Percentiles rank a stretch among this genome's conserved stretches.
Conservation (phyloP, 768 basidiomycete species). For the Tricholoma sp. region DNA sequence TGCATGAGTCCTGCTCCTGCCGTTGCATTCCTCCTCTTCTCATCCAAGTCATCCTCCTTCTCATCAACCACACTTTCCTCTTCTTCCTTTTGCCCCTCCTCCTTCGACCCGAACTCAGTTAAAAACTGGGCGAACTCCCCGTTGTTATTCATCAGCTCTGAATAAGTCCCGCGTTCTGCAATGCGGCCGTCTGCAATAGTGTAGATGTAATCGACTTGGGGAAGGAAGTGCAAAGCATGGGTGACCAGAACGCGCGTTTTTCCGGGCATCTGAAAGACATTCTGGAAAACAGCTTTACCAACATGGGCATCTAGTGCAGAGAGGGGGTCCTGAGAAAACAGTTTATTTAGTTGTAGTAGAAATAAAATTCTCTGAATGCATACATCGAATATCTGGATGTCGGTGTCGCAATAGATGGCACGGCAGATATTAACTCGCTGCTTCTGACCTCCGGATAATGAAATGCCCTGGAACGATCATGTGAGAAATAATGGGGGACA, state of each 20-base stretch:
- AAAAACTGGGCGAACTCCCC: slow-evolving; percentile 73
- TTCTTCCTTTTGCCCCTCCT: slow-evolving; percentile 44
- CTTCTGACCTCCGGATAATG: slow-evolving; percentile 75
- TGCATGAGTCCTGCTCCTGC: slow-evolving; percentile 67
- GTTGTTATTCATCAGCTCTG: slow-evolving; percentile 56
- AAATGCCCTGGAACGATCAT: slow-evolving; percentile 55
- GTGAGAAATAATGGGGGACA: background rate
- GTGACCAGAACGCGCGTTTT: slow-evolving; percentile 90
- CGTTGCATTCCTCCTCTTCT: slow-evolving; percentile 31
- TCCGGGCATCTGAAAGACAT: slow-evolving; percentile 62
- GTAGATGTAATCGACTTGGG: slow-evolving; percentile 82
- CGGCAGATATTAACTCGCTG: slow-evolving; percentile 85
- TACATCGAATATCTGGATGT: slow-evolving; percentile 82
- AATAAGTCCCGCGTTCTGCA: slow-evolving; percentile 75
- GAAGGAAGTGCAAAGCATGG: slow-evolving; percentile 87
- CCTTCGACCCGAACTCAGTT: slow-evolving; percentile 69
- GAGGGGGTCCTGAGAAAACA: slow-evolving; percentile 56
- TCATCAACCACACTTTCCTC: slow-evolving; percentile 27
- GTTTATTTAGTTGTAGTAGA: background rate
- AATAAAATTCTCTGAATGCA: background rate
- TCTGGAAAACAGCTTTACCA: slow-evolving; percentile 81
- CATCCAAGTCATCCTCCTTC: slow-evolving; percentile 30
- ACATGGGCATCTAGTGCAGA: slow-evolving; percentile 94
- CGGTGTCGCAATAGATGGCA: slow-evolving; percentile 80
- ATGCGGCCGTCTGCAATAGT: slow-evolving; percentile 73